A percentile compares a stretch with the other conserved stretches of the same genome.
Conservation (phyloP, 2,329 filamentous ascomycete genomes). For the Exserohilum turcica region DNA sequence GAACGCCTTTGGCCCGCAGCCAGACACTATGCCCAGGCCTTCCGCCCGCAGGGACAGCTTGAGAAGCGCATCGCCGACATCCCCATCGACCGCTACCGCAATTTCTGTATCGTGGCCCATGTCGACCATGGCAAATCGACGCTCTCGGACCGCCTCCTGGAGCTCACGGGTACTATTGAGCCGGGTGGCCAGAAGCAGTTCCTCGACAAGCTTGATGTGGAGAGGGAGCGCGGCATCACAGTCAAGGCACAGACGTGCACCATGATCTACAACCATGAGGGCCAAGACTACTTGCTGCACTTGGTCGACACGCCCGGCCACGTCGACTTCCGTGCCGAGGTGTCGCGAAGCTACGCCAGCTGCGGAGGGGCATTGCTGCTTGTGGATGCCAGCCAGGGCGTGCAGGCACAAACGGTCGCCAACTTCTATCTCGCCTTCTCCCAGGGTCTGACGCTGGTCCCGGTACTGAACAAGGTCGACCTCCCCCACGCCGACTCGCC, state of each 20-base stretch:
- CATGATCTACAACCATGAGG: conserved; percentile 90
- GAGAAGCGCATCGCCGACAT: conserved; percentile 73
- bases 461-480: conserved; percentile 97
- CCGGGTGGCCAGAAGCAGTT: conserved; percentile 91
- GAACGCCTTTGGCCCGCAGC: conserved; percentile 36
- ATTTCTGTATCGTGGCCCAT: conserved; percentile 98
- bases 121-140: conserved; percentile 99
- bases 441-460: conserved; percentile 82
- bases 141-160: conserved; percentile 86
- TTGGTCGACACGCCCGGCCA: conserved; percentile 96
- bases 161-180: conserved; percentile 90
- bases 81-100: conserved; percentile 79
- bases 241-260: conserved; percentile 99
- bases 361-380: conserved; percentile 88
- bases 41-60: conserved; percentile 56
- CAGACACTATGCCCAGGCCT: conserved; percentile 43
- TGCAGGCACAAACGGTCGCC: conserved; percentile 96
- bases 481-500: conserved; percentile 86
- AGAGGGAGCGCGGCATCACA: conserved; percentile 93
- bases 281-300: conserved; percentile 88
- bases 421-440: conserved; percentile 98
- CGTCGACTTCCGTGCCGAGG: conserved; percentile 96
- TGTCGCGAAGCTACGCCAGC: conserved; percentile 92
- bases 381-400: conserved; percentile 93
- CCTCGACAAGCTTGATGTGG: conserved; percentile 94